Conservation (phyloP, 2,329 filamentous ascomycete species). For the Fusarium phyllophilum region DNA sequence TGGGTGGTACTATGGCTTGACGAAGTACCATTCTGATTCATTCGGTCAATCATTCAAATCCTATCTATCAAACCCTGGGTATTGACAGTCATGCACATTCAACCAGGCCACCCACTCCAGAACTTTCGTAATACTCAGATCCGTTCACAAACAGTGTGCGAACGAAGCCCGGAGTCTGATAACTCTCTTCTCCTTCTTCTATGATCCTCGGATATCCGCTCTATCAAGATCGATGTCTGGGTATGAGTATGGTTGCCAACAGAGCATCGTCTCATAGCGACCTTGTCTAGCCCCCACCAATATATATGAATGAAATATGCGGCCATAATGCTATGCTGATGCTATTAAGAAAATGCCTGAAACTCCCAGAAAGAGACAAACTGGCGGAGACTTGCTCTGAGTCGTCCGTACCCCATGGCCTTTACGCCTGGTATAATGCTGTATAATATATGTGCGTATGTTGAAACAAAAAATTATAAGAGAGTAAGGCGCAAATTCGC, state of each 20-base stretch:
- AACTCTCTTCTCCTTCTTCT: conserved; percentile 15
- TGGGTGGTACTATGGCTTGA: not conserved
- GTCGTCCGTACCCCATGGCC: conserved; percentile 30
- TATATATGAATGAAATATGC: conserved; percentile 10
- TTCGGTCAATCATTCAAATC: conserved; percentile 10
- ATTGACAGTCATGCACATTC: conserved; percentile 16
- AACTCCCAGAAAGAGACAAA: conserved; percentile 25
- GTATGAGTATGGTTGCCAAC: conserved; percentile 17
- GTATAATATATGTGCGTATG: conserved; percentile 19
- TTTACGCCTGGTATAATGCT: conserved; percentile 41
- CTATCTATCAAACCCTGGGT: conserved; percentile 19
- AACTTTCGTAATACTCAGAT: not conserved
- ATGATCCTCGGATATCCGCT: conserved; percentile 33
- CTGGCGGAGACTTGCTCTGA: conserved; percentile 5
- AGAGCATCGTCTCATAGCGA: conserved; percentile 1
- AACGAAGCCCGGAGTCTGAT: not conserved
- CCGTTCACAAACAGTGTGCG: not conserved
- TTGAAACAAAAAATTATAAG: conserved; percentile 10
- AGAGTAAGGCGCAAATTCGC: not conserved
- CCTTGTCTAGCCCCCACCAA: not conserved
- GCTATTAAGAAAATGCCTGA: conserved; percentile 16
- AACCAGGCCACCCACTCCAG: conserved; percentile 1
- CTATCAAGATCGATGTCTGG: conserved; percentile 32
- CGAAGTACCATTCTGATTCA: not conserved
- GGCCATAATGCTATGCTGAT: conserved; percentile 20